Percentiles rank a stretch among this genome's conserved stretches.
phyloP scores from a whole-genome alignment of 441 rosid genomes.

The Eutrema salsugineum region DNA sequence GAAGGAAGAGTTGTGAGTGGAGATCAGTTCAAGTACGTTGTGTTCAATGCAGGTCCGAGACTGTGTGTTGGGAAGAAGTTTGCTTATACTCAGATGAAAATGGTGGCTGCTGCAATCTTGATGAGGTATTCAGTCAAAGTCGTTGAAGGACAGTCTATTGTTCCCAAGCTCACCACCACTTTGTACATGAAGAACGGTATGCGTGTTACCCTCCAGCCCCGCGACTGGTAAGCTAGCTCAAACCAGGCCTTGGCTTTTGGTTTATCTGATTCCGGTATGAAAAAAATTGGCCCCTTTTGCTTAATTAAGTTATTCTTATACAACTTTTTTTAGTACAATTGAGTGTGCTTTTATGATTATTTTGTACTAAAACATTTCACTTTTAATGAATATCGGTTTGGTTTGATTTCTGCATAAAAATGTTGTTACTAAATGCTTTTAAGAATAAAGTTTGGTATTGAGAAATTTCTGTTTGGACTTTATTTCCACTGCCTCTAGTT shows the following conservation, averaged over 20 bases:
- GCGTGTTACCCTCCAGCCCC: constrained; percentile 42
- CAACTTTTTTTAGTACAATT: background rate
- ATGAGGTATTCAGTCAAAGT: constrained; percentile 55
- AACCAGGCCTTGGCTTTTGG: background rate
- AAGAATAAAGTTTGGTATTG: background rate
- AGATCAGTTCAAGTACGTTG: constrained; percentile 71
- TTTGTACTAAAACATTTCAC: background rate
- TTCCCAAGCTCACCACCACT: constrained; percentile 70
- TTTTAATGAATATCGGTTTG: background rate
- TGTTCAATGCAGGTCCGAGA: constrained; percentile 75
- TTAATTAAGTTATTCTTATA: background rate
- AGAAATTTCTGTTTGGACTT: background rate
- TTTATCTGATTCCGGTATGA: background rate
- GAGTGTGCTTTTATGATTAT: background rate
- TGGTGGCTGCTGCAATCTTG: constrained; percentile 70
- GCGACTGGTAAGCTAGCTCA: constrained; percentile 20
- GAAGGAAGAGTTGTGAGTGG: constrained; percentile 46
- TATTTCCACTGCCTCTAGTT: background rate
- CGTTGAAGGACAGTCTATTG: constrained; percentile 43
- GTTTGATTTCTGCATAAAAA: background rate
- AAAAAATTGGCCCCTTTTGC: background rate
- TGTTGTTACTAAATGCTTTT: background rate
- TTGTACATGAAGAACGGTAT: constrained; percentile 73
- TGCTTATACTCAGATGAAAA: constrained; percentile 78
- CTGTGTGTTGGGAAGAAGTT: constrained; percentile 74